Evolutionary conservation across 257 asterid genomes (phyloP).

Genomic region (Nicotiana otophora): DNA sequence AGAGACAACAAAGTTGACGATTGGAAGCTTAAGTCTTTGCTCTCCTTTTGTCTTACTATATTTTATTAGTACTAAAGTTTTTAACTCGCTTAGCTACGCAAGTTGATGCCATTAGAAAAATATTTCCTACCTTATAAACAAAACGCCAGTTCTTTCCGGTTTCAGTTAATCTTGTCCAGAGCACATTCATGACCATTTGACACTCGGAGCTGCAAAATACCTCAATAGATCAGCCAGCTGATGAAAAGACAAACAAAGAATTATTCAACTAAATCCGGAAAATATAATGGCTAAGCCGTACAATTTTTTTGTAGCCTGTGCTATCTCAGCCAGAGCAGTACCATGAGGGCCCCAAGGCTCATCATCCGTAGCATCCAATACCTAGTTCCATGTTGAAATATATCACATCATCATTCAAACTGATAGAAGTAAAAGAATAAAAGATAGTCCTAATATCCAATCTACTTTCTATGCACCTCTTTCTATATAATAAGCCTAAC

Average conservation of each 20-base stretch:
- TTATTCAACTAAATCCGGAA: conserved; percentile 4
- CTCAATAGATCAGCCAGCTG: conserved; percentile 28
- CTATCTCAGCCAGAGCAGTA: conserved; percentile 86
- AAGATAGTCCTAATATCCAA: background rate
- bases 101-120: conserved; percentile 6
- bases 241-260: conserved; percentile 6
- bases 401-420: conserved; percentile 3
- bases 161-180: conserved; percentile 83
- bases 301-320: conserved; percentile 90
- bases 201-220: conserved; percentile 72
- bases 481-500: background rate
- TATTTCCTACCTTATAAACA: conserved; percentile 66
- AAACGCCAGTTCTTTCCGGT: conserved; percentile 86
- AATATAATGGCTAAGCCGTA: conserved; percentile 22
- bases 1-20: background rate
- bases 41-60: background rate
- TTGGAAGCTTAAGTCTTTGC: conserved; percentile 4
- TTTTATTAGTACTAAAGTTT: background rate
- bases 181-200: conserved; percentile 83
- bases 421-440: background rate
- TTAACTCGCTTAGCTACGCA: background rate
- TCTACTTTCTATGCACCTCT: background rate
- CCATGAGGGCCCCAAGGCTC: conserved; percentile 99
- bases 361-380: conserved; percentile 91
- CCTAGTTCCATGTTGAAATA: conserved; percentile 33